Conservation (phyloP, 1,284 basidiomycete species). For the Cryptococcus sp. region DNA sequence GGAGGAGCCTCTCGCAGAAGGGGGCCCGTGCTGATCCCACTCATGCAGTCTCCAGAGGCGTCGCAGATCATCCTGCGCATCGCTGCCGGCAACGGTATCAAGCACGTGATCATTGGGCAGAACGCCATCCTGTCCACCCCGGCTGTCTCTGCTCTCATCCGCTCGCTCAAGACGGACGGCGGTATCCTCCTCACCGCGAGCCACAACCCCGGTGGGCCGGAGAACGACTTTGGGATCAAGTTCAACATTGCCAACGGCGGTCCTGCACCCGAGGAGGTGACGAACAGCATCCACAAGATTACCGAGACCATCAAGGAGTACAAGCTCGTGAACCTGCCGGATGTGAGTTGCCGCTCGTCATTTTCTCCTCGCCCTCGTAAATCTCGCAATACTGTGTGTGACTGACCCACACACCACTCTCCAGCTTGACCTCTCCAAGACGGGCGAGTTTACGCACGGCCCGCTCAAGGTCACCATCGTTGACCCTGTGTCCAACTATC, state of each 20-base stretch:
- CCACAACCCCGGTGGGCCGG: slow-evolving; percentile 96
- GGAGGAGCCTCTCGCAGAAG: not conserved
- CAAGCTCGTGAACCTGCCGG: slow-evolving; percentile 74
- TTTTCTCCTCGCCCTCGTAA: not conserved
- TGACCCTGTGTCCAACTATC: slow-evolving; percentile 89
- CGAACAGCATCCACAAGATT: slow-evolving; percentile 87
- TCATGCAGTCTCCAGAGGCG: slow-evolving; percentile 65
- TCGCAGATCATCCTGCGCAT: slow-evolving; percentile 88
- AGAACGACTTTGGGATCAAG: slow-evolving; percentile 99
- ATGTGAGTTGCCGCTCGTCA: slow-evolving; percentile 65
- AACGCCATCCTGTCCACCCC: slow-evolving; percentile 92
- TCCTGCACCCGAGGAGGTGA: slow-evolving; percentile 91
- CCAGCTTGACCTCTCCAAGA: slow-evolving; percentile 80
- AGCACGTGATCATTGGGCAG: slow-evolving; percentile 84
- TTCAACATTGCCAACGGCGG: slow-evolving; percentile 98
- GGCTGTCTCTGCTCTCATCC: slow-evolving; percentile 92
- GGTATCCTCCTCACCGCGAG: slow-evolving; percentile 97
- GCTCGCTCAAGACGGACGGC: slow-evolving; percentile 92
- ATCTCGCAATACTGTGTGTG: not conserved
- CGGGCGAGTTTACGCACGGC: slow-evolving; percentile 75
- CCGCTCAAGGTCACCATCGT: slow-evolving; percentile 84
- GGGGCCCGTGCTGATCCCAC: not conserved
- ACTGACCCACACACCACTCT: not conserved
- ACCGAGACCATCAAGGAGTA: slow-evolving; percentile 83
- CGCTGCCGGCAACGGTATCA: slow-evolving; percentile 84